Evolutionary conservation across 768 basidiomycete genomes (phyloP), one percentile per base, ranked within the genome.

Genomic region (Collybia sordida): DNA sequence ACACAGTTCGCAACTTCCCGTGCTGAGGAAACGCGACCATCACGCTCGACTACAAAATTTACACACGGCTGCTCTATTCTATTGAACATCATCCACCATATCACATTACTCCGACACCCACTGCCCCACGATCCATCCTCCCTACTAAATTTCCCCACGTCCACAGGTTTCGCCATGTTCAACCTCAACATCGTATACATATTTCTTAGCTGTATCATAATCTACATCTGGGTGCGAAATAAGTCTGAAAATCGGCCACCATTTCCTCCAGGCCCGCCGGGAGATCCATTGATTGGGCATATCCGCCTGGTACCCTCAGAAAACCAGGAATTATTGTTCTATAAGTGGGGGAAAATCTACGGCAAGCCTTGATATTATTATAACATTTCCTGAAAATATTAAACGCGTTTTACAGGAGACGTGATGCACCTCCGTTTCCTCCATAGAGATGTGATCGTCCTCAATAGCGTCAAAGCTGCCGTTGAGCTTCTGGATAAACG

Each of bases 401-500:
- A 27, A 27, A 47, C 12, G 19, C 9, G 14, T 18, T 27, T 43
- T 27, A 23, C 11, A 55, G 54, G 54, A 22, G 42, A 55, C 14
- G 54, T 47, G 47, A 52, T 49, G 44, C 56, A 62, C 15, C 52
- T 64, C 4, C 35, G 52, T 23, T 46, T 62, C 22, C 53, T 57
- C 7, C 59, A 60, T 4, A 42, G 48, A 14, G 38, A 52, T 1
- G 55, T 64, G 35, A 56, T 66, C 27, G 36, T 68, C n/a, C 38
- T 78, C 45, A 72, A 74, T 50, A 66, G 65, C 7, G 45, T 60
- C 1, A 56, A 73, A 45, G 63, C 67, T 8, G 72, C 70, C 1
- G 55, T 52, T 9, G 75, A 77, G 8, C 64, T 78, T 18, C 64
- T 76, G n/a, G 74, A 77, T 22, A 72, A 68, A 42, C 55, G 72